Conservation (phyloP, 495 filamentous ascomycete species). For the Hyaloscypha bicolor region DNA sequence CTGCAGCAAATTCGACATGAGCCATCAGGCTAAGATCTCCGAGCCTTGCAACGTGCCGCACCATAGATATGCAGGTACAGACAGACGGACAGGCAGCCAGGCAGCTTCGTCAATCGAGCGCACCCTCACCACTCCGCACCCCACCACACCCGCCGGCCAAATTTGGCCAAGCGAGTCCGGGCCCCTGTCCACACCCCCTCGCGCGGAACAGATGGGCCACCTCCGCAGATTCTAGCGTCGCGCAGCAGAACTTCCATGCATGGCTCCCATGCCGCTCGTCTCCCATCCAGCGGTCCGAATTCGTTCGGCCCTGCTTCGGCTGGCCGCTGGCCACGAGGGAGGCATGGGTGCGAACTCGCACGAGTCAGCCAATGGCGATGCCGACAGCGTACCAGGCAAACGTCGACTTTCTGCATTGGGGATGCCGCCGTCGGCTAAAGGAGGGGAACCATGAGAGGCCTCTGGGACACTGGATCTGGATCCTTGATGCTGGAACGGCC, state of each 20-base stretch:
- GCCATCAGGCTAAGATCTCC: not conserved
- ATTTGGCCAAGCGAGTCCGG: not conserved
- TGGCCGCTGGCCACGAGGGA: too few species aligned
- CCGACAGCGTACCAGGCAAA: not conserved
- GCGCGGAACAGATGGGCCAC: not conserved
- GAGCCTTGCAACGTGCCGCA: not conserved
- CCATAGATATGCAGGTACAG: constrained; percentile 4
- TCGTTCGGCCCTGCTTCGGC: not conserved
- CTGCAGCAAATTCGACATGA: not conserved
- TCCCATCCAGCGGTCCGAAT: not conserved
- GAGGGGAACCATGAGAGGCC: not conserved
- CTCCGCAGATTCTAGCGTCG: constrained; percentile 7
- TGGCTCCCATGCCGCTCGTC: not conserved
- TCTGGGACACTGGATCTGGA: not conserved
- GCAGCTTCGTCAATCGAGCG: not conserved
- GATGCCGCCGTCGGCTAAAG: not conserved
- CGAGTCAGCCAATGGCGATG: not conserved
- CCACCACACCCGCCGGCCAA: not conserved
- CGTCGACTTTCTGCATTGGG: not conserved
- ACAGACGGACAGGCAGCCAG: too few species aligned
- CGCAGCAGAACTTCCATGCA: constrained; percentile 15
- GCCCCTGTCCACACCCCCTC: not conserved
- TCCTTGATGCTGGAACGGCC: not conserved
- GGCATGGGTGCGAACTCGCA: too few species aligned
- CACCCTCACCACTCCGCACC: constrained; percentile 5